Evolutionary conservation across 257 asterid species (phyloP).

Genomic region (Pogostemon cablin): DNA sequence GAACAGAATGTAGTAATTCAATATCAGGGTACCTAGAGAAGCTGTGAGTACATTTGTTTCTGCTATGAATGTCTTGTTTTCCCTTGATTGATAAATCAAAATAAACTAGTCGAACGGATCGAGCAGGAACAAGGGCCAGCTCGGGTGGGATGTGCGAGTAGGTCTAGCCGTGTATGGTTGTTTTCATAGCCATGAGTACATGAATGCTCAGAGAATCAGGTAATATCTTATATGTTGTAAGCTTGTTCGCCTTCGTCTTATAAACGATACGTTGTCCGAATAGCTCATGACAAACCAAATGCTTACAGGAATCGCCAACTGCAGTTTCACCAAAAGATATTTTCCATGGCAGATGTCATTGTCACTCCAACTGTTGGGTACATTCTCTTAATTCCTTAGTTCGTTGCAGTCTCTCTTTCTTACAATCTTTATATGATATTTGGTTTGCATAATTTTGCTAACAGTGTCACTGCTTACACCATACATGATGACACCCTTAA

Average conservation of each 20-base stretch:
- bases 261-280: too few relatives aligned
- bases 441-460: constrained; percentile 5
- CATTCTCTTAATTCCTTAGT: not conserved
- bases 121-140: constrained; percentile 56
- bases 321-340: constrained; percentile 67
- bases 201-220: constrained; percentile 88
- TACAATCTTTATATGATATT: not conserved
- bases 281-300: not conserved
- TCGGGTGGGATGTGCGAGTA: constrained; percentile 93
- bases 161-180: constrained; percentile 71
- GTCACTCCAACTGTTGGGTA: constrained; percentile 97
- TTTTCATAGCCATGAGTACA: constrained; percentile 78
- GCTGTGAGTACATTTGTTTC: constrained; percentile 40
- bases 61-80: not conserved
- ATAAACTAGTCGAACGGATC: not conserved
- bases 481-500: constrained; percentile 57
- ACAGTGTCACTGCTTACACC: constrained; percentile 79
- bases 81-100: not conserved
- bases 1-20: constrained; percentile 71
- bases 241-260: too few relatives aligned
- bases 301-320: constrained; percentile 65
- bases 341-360: constrained; percentile 72
- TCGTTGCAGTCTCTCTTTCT: too few relatives aligned
- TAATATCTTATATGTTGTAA: constrained; percentile 13
- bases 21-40: constrained; percentile 54